Conservation (phyloP, 176 grass and related monocot species). For the Dactylis glomerata region DNA sequence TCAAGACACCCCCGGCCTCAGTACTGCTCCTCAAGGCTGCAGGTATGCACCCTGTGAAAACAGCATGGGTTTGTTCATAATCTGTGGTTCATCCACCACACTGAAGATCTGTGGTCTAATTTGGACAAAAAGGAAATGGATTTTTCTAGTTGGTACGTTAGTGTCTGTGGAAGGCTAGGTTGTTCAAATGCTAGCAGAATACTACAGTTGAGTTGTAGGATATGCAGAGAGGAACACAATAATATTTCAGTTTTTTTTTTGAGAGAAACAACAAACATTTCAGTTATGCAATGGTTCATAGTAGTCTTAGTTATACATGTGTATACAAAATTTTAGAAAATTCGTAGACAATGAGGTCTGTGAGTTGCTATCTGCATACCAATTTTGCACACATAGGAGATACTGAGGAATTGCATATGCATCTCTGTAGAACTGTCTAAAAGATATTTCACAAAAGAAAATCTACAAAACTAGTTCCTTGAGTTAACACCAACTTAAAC, state of each 20-base stretch:
- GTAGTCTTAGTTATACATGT: not conserved
- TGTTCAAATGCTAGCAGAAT: not conserved
- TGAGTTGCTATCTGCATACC: not conserved
- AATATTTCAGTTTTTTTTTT: no score
- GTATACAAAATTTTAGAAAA: not conserved
- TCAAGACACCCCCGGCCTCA: conserved; percentile 96
- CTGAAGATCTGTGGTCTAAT: not conserved
- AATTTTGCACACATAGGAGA: not conserved
- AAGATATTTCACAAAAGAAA: not conserved
- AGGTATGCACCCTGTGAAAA: conserved; percentile 39
- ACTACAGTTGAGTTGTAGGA: not conserved
- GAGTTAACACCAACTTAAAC: not conserved
- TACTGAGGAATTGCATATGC: not conserved
- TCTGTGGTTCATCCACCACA: not conserved
- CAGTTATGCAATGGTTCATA: not conserved
- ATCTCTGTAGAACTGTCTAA: not conserved
- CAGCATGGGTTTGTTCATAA: not conserved
- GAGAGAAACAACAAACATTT: no score
- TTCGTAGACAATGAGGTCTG: not conserved
- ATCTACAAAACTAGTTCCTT: not conserved
- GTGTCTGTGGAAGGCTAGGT: not conserved
- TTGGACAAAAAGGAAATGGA: not conserved
- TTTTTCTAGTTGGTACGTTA: not conserved
- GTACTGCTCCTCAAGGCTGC: conserved; percentile 96
- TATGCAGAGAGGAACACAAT: not conserved